Percentiles rank a stretch among this genome's conserved stretches.
These are phyloP conservation scores for Euphrasia confusa DNA, from an alignment of 257 asterid species.

Conservation along the genomic window DNA sequence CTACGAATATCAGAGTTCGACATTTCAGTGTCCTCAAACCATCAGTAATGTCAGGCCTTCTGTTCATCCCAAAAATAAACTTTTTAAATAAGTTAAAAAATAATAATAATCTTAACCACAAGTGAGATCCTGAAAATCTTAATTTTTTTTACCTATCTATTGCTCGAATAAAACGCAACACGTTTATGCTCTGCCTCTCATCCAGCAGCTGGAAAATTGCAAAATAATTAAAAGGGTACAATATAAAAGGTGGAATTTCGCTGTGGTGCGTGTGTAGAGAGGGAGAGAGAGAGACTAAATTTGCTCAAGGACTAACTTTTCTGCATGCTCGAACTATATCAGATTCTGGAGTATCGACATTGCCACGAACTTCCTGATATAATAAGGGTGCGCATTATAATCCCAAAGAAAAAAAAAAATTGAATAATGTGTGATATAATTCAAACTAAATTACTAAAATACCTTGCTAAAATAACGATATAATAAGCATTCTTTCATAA, in stretches of 20 bases:
- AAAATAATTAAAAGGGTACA: slow-evolving; percentile 6
- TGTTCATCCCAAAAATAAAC: slow-evolving; percentile 27
- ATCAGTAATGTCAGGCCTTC: slow-evolving; percentile 61
- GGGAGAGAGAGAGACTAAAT: neutral
- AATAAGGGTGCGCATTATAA: slow-evolving; percentile 20
- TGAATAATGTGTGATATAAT: neutral
- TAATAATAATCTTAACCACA: no score
- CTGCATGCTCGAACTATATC: slow-evolving; percentile 76
- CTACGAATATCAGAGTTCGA: slow-evolving; percentile 67
- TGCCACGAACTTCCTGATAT: slow-evolving; percentile 66
- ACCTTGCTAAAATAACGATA: slow-evolving; percentile 81
- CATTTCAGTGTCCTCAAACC: slow-evolving; percentile 55
- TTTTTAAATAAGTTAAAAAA: neutral
- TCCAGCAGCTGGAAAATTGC: slow-evolving; percentile 50
- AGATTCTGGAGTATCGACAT: slow-evolving; percentile 53
- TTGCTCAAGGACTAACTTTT: slow-evolving; percentile 42
- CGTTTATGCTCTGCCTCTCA: slow-evolving; percentile 61
- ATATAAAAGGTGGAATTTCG: neutral
- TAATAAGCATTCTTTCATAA: slow-evolving; percentile 68
- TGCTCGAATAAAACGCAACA: slow-evolving; percentile 61
- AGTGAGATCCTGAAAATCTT: neutral
- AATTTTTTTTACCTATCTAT: slow-evolving; percentile 41
- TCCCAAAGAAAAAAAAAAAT: neutral
- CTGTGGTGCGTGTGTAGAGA: no score
- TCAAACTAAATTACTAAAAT: slow-evolving; percentile 18